Evolutionary conservation across 169 alveolate genomes (phyloP).

Genomic region (Cryptosporidium ubiquitum): DNA sequence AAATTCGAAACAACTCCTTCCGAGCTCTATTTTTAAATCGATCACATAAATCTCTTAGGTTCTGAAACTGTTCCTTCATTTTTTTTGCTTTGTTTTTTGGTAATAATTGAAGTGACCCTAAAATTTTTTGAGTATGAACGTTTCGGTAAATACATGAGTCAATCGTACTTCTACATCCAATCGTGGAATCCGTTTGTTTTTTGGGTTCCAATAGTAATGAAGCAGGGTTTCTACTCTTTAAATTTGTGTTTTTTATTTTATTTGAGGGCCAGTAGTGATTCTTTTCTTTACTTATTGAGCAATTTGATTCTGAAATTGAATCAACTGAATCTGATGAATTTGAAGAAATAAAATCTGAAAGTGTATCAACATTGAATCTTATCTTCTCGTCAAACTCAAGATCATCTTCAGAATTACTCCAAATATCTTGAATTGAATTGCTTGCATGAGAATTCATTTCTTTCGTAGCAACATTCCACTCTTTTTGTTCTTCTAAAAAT

Average conservation of each 20-base stretch:
- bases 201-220: not conserved
- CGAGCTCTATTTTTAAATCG: slow-evolving; percentile 56
- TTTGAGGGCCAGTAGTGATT: slow-evolving; percentile 9
- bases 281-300: not conserved
- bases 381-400: slow-evolving; percentile 5
- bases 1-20: slow-evolving; percentile 59
- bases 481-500: slow-evolving; percentile 72
- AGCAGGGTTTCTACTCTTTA: not conserved
- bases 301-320: not conserved
- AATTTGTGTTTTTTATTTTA: not conserved
- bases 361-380: slow-evolving; percentile 11
- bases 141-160: slow-evolving; percentile 70
- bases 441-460: slow-evolving; percentile 3
- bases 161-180: slow-evolving; percentile 70
- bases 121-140: slow-evolving; percentile 53
- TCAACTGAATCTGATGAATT: slow-evolving; percentile 38
- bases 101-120: slow-evolving; percentile 45
- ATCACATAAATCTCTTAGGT: slow-evolving; percentile 44
- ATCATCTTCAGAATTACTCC: slow-evolving; percentile 72
- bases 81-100: slow-evolving; percentile 39
- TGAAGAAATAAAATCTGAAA: slow-evolving; percentile 64
- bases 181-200: slow-evolving; percentile 19
- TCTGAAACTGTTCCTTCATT: slow-evolving; percentile 69
- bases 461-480: slow-evolving; percentile 24
- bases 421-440: slow-evolving; percentile 27